Conservation (phyloP, 768 basidiomycete species). For the Mycena vulgaris region DNA sequence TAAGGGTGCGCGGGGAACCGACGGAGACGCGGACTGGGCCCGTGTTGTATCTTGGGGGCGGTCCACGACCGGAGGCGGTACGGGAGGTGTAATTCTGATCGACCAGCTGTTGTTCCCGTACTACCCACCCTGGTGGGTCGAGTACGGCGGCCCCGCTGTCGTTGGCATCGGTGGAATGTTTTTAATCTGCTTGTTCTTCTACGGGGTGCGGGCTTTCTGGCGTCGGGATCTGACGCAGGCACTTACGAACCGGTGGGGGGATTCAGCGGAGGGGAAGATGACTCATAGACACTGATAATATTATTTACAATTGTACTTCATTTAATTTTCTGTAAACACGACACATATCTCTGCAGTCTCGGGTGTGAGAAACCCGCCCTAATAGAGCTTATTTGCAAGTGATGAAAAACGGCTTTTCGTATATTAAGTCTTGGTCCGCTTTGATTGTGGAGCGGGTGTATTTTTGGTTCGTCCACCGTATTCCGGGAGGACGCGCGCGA, state of each 20-base stretch:
- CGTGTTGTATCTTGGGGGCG: conserved; percentile 82
- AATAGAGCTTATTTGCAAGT: no score
- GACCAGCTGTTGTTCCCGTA: conserved; percentile 90
- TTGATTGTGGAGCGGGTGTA: no score
- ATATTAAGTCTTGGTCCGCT: no score
- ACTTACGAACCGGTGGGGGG: conserved; percentile 94
- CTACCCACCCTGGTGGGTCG: conserved; percentile 86
- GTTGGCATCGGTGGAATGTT: conserved; percentile 73
- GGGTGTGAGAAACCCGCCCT: not conserved
- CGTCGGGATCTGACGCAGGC: conserved; percentile 83
- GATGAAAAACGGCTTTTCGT: no score
- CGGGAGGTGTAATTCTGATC: conserved; percentile 92
- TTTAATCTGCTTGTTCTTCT: conserved; percentile 79
- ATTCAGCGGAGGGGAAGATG: conserved; percentile 66
- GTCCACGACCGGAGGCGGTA: conserved; percentile 78
- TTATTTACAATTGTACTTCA: conserved; percentile 32
- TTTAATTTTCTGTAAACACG: conserved; percentile 10
- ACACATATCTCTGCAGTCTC: not conserved
- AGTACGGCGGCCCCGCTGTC: conserved; percentile 79
- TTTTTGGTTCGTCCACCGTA: no score
- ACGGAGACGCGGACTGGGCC: conserved; percentile 75
- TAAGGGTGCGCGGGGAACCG: conserved; percentile 79
- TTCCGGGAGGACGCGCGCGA: no score
- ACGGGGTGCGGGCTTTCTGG: conserved; percentile 81
- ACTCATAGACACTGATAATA: conserved; percentile 46